Percentiles rank a stretch among this genome's conserved stretches.
Conservation (phyloP, 2,329 filamentous ascomycete species). For the Colletotrichum sp. region DNA sequence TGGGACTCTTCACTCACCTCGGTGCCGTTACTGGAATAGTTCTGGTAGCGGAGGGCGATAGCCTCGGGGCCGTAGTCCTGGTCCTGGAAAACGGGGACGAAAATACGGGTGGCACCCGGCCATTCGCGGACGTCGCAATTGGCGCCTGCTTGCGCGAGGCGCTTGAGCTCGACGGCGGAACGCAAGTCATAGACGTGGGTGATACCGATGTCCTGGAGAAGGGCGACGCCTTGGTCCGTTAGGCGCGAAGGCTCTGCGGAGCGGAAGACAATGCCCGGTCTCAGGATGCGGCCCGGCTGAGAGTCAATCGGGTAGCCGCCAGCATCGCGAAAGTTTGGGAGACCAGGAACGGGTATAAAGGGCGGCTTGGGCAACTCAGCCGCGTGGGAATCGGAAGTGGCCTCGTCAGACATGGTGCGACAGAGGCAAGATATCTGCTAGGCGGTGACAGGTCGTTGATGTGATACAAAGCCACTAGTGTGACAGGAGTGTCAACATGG, state of each 20-base stretch:
- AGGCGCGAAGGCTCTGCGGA: slow-evolving; percentile 69
- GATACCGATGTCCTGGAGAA: slow-evolving; percentile 63
- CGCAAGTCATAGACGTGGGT: slow-evolving; percentile 72
- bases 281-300: slow-evolving; percentile 44
- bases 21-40: slow-evolving; percentile 61
- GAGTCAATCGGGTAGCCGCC: slow-evolving; percentile 59
- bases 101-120: slow-evolving; percentile 53
- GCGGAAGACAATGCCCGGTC: slow-evolving; percentile 65
- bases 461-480: not conserved
- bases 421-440: not conserved
- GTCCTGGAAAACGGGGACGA: slow-evolving; percentile 69
- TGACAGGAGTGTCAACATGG: not conserved
- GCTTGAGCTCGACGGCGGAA: slow-evolving; percentile 62
- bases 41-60: slow-evolving; percentile 63
- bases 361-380: slow-evolving; percentile 38
- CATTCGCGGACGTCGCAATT: slow-evolving; percentile 32
- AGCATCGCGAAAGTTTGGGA: slow-evolving; percentile 73
- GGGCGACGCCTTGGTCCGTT: slow-evolving; percentile 55
- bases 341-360: slow-evolving; percentile 58
- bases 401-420: not conserved
- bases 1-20: slow-evolving; percentile 25
- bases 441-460: not conserved
- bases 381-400: not conserved
- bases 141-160: slow-evolving; percentile 28
- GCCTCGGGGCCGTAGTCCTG: slow-evolving; percentile 67